phyloP scores from a whole-genome alignment of 2,329 filamentous ascomycete species.

The Byssothecium circinans region DNA sequence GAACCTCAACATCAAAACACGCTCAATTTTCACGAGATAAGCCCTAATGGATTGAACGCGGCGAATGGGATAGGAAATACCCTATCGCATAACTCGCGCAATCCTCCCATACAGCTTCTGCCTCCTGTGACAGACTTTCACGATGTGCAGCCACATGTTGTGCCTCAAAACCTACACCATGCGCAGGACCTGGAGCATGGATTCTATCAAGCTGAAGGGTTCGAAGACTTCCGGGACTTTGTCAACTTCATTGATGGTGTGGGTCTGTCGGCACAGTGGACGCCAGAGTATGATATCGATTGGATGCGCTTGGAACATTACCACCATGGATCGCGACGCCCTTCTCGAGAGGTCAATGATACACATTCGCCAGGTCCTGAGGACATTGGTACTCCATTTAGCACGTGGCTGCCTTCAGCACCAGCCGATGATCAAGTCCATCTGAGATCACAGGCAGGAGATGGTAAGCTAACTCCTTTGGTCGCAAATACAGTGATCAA shows the following conservation, averaged over 20 bases:
- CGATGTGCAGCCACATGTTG: constrained; percentile 16
- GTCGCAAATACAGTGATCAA: too few species aligned
- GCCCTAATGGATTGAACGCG: constrained; percentile 1
- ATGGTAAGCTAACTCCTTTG: constrained; percentile 12
- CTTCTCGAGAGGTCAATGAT: constrained; percentile 20
- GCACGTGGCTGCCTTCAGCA: constrained; percentile 34
- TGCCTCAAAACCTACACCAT: constrained; percentile 13
- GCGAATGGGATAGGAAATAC: constrained; percentile 4
- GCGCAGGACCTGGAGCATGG: constrained; percentile 10
- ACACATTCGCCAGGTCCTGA: constrained; percentile 22
- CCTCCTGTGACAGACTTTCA: constrained; percentile 13
- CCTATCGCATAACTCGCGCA: constrained; percentile 6
- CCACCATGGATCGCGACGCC: constrained; percentile 19
- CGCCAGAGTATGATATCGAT: constrained; percentile 34
- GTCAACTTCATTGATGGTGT: constrained; percentile 40
- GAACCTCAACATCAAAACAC: not conserved
- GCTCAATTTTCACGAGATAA: not conserved
- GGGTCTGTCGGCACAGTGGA: constrained; percentile 34
- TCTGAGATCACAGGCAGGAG: constrained; percentile 20
- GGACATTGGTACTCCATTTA: constrained; percentile 35
- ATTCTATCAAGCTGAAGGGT: constrained; percentile 24
- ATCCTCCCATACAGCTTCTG: constrained; percentile 13
- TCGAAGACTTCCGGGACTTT: constrained; percentile 36
- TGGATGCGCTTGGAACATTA: constrained; percentile 26
- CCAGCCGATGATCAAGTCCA: constrained; percentile 31